Conservation (phyloP, 805 yeast genomes). For the Starmerella potacharoeniae region DNA sequence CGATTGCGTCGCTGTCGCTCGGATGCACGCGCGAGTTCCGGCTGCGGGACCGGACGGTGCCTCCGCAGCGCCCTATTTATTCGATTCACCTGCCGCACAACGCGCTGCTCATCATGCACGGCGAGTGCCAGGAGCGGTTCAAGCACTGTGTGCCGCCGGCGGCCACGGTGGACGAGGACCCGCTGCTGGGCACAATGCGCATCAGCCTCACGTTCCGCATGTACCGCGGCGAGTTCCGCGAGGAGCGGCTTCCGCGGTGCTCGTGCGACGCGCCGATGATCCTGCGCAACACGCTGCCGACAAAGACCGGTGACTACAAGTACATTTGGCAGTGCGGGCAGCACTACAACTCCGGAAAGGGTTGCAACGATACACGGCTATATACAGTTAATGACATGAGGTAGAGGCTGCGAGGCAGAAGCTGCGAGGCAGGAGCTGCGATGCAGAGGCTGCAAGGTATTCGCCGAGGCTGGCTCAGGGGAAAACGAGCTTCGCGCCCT, state of each 20-base stretch:
- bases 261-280: slow-evolving; percentile 37
- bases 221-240: slow-evolving; percentile 34
- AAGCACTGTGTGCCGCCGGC: slow-evolving; percentile 53
- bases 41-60: slow-evolving; percentile 29
- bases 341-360: slow-evolving; percentile 24
- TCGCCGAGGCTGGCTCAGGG: background rate
- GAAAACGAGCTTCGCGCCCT: slow-evolving; percentile 22
- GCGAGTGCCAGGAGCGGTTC: slow-evolving; percentile 66
- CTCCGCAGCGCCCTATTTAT: slow-evolving; percentile 28
- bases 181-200: slow-evolving; percentile 40
- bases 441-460: too few species aligned
- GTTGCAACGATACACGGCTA: slow-evolving; percentile 20
- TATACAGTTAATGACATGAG: slow-evolving; percentile 7
- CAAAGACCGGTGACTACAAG: slow-evolving; percentile 26
- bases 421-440: too few species aligned
- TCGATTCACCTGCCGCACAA: slow-evolving; percentile 61
- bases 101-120: slow-evolving; percentile 58
- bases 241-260: slow-evolving; percentile 36
- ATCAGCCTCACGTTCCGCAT: slow-evolving; percentile 57
- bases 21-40: slow-evolving; percentile 65
- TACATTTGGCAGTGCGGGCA: slow-evolving; percentile 58
- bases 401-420: background rate
- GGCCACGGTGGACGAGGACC: slow-evolving; percentile 34
- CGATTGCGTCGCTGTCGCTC: slow-evolving; percentile 53
- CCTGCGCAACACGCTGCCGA: slow-evolving; percentile 44